These are phyloP conservation scores for Leishmania turanica DNA, from an alignment of 208 protist genomes.

Conservation along the genomic window DNA sequence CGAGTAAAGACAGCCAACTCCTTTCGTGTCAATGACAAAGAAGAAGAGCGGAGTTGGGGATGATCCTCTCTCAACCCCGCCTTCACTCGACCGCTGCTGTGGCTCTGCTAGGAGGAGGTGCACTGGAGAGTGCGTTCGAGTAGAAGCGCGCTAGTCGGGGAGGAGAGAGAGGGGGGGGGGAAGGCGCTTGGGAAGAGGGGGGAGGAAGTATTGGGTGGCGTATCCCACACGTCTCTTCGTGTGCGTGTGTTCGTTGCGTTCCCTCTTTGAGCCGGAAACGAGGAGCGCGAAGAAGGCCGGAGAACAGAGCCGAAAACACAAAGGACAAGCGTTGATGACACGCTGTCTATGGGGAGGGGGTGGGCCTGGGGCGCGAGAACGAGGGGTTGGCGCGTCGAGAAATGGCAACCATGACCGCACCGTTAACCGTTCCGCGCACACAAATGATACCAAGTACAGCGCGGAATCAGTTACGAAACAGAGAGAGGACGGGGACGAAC, in stretches of 20 bases:
- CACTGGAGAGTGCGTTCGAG: background rate
- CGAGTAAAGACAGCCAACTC: conserved; percentile 16
- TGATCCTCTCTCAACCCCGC: background rate
- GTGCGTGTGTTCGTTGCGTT: background rate
- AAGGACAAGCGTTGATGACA: background rate
- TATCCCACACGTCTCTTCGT: background rate
- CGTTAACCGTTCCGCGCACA: background rate
- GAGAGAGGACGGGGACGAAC: background rate
- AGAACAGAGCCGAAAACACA: background rate
- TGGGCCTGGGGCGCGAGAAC: background rate
- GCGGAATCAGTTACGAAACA: background rate
- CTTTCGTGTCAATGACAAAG: background rate
- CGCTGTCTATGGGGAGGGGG: background rate
- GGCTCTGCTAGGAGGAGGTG: background rate
- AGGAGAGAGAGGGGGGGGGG: background rate
- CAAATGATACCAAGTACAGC: background rate
- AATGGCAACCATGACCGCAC: background rate
- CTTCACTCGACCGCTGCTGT: background rate
- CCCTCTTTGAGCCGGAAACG: background rate
- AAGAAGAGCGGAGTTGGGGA: background rate
- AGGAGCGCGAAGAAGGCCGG: background rate
- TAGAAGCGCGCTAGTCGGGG: background rate
- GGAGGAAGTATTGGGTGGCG: too few species aligned
- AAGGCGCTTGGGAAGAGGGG: background rate
- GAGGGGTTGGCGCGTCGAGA: background rate